A percentile compares a stretch with the other conserved stretches of the same genome.
These are phyloP conservation scores for Litchi chinensis DNA, from an alignment of 345 rosid genomes.

Conservation along the genomic window DNA sequence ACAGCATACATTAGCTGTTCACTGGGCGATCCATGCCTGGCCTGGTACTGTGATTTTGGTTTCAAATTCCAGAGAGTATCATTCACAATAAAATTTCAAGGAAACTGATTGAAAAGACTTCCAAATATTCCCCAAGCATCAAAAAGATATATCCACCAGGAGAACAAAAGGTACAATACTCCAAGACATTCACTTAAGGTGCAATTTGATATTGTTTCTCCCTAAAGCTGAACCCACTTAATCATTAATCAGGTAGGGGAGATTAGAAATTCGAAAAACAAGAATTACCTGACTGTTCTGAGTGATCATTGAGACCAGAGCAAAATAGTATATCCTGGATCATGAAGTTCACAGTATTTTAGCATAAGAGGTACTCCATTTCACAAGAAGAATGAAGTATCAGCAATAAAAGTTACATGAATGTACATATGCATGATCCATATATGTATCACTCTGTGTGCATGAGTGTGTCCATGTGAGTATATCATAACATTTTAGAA, in stretches of 20 bases:
- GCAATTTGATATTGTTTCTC: not conserved
- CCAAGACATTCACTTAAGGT: not conserved
- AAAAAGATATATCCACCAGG: not conserved
- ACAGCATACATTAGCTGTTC: not conserved
- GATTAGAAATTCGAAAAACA: not conserved
- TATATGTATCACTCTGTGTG: not conserved
- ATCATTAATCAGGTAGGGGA: not conserved
- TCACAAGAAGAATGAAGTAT: not conserved
- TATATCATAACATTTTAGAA: constrained; percentile 1
- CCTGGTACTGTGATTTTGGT: not conserved
- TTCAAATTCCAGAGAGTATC: constrained; percentile 2
- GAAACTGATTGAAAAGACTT: not conserved
- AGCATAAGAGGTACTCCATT: not conserved
- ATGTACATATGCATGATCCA: not conserved
- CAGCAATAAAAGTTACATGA: not conserved
- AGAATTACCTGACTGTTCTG: constrained; percentile 66
- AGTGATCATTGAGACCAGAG: constrained; percentile 54
- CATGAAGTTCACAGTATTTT: constrained; percentile 20
- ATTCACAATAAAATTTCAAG: constrained; percentile 1
- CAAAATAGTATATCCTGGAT: constrained; percentile 74
- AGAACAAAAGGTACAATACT: not conserved
- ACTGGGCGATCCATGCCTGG: not conserved
- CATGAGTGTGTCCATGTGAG: not conserved
- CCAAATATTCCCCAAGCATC: constrained; percentile 1
- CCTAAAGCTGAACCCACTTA: not conserved